Evolutionary conservation across 257 asterid species (phyloP), one percentile per base, ranked within the genome.

Genomic region (Jacaranda mimosifolia): DNA sequence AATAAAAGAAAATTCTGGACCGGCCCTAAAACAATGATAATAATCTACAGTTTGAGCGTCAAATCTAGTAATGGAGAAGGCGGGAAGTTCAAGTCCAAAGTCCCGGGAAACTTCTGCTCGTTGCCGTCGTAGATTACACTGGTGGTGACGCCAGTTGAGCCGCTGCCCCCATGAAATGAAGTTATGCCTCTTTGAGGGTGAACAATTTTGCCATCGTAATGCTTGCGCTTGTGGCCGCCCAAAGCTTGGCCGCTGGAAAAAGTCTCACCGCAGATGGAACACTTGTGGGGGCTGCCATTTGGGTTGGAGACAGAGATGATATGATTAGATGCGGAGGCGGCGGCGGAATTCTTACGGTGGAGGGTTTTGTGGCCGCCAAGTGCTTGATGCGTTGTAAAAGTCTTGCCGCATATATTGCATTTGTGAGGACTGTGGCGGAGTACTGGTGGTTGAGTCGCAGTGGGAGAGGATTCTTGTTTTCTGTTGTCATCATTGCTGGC

Each of bases 171-270:
- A 10, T 79, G 71, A 6, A 83, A 77, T 21, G 72, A 55, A 13
- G 19, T 80, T 12, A 63, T 38, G 51, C 77, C 64, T 19, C 63
- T 52, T 14, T 59, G 59, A 0, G n/a, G 26, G 51, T 73, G 68
- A 39, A 80, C 53, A 1, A 26, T 26, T 26, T 66, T 59, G 51
- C 87, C 86, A 57, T 52, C 75, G 73, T 86, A 86, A 49, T 88
- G 92, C 21, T 79, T 72, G 9, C 90, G 89, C 81, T 82, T 87
- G 83, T 87, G 92, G 45, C 92, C 90, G 74, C 90, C 92, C 63
- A 86, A 17, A 0, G 87, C 89, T 35, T 83, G 90, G 7, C 90
- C 90, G 9, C 76, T 76, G 1, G 79, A 60, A 15, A 77, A 82
- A 6, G 35, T 43, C 75, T 21, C 65, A 52, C 56, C 82, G 78